Evolutionary conservation across 2,329 filamentous ascomycete genomes (phyloP).

Genomic region (Metarhizium album): DNA sequence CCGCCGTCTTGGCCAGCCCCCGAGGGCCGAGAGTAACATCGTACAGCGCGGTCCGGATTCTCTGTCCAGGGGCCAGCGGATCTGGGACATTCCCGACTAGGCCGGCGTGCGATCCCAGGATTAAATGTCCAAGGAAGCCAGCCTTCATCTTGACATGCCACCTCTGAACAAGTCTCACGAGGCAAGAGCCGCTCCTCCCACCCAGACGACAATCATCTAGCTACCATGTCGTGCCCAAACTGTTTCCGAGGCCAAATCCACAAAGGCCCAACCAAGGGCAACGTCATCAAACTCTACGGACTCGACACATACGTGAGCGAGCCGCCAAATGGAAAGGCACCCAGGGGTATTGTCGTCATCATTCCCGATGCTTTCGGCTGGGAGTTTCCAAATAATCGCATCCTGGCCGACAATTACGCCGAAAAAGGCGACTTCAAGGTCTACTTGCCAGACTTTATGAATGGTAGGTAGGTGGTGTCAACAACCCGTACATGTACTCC

Average conservation of each 20-base stretch:
- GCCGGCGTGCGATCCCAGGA: not conserved
- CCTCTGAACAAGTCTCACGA: no score
- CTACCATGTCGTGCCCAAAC: slow-evolving; percentile 15
- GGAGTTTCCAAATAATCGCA: slow-evolving; percentile 39
- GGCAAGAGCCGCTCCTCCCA: no score
- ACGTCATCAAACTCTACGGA: slow-evolving; percentile 34
- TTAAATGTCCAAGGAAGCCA: not conserved
- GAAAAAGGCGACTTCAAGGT: slow-evolving; percentile 37
- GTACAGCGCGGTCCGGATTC: not conserved
- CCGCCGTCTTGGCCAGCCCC: no score
- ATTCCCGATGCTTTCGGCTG: slow-evolving; percentile 47
- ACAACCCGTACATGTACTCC: no score
- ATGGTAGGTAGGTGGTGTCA: slow-evolving; percentile 14
- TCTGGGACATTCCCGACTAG: not conserved
- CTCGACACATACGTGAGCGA: slow-evolving; percentile 36
- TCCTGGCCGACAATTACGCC: slow-evolving; percentile 45
- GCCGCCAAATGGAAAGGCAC: slow-evolving; percentile 16
- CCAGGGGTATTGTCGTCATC: slow-evolving; percentile 40
- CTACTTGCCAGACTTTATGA: slow-evolving; percentile 47
- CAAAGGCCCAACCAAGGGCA: slow-evolving; percentile 32
- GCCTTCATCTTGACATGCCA: not conserved
- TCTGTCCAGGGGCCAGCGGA: not conserved
- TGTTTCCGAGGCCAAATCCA: slow-evolving; percentile 39
- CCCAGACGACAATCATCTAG: no score
- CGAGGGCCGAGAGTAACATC: no score